These are phyloP conservation scores for Globisporangium paddicum DNA, from an alignment of 352 stramenopile species.

Conservation along the genomic window DNA sequence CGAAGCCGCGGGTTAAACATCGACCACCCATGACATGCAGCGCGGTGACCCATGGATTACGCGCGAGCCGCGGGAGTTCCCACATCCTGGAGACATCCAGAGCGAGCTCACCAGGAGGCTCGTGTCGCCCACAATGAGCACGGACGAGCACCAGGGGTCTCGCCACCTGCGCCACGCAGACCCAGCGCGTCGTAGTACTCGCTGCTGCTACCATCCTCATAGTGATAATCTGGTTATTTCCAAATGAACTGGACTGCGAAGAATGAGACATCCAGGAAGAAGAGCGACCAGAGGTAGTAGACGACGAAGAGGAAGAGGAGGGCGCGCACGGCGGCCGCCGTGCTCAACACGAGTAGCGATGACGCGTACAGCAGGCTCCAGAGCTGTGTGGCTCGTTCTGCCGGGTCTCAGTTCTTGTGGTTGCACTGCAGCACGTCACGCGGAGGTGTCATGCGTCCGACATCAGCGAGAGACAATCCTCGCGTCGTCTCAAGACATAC, in stretches of 20 bases:
- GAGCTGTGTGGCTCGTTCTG: conserved; percentile 24
- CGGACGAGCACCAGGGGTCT: conserved; percentile 35
- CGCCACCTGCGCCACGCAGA: conserved; percentile 29
- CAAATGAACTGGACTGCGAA: conserved; percentile 9
- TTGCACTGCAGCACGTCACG: too few relatives aligned
- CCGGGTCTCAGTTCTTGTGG: too few relatives aligned
- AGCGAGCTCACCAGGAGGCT: conserved; percentile 35
- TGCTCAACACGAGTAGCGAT: conserved; percentile 32
- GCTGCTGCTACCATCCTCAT: conserved; percentile 2
- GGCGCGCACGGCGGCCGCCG: conserved; percentile 32
- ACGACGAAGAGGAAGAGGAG: conserved; percentile 58
- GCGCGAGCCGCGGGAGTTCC: conserved; percentile 37
- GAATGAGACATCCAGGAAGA: conserved; percentile 17
- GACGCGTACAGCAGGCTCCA: conserved; percentile 44
- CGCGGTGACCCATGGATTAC: conserved; percentile 31
- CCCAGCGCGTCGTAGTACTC: conserved; percentile 41
- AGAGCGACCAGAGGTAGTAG: conserved; percentile 54
- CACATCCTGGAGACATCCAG: conserved; percentile 43
- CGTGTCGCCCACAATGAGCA: conserved; percentile 35
- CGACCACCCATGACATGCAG: too few relatives aligned
- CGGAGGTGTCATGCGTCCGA: too few relatives aligned
- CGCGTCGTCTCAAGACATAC: too few relatives aligned
- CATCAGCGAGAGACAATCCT: too few relatives aligned
- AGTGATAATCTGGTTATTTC: background rate
- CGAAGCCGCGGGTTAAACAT: conserved; percentile 32